Base-by-base conservation (phyloP, 495 filamentous ascomycete genomes). In the Jackrogersella multiformis region DNA sequence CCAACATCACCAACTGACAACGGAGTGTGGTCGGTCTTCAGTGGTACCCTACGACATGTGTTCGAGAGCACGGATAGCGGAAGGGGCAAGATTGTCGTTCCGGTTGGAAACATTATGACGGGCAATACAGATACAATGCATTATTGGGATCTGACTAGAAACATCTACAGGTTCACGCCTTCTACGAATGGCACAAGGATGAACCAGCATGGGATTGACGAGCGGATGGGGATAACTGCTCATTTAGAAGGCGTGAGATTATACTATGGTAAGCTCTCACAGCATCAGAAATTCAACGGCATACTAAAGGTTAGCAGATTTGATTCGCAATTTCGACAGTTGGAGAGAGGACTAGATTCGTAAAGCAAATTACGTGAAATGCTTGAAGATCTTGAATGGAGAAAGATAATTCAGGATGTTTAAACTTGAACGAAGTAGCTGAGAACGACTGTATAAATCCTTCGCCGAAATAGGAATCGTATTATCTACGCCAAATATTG, bases 91-190 rank as follows among this genome's bases (percentile, higher is more conserved):
- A 84, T 78, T 0, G 79, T 88, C n/a, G 77, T 88, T 28, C 84
- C 87, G 1, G 77, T 79, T 2, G 85, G 85, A 1, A 85, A 86
- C 66, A 80, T 88, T 56, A 89, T 87, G 86, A 88, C 86, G 1
- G 87, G 86, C 0, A 89, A 88, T 49, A 88, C 87, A 0, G 87
- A 89, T 58, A 89, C 86, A 12, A 74, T 84, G 18, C 86, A 84
- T 74, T 89, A 88, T 71, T 89, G 87, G 87, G 74, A 75, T 38
- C 64, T 89, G 21, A 84, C 82, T 8, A 78, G 79, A 62, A 86
- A 89, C 57, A 87, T 89, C 34, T 87, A 85, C 61, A 79, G 85
- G 1, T 87, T 84, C 76, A 82, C 77, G 56, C 84, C 84, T 16
- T 80, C 81, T n/a, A 79, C 84, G 12, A 74, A 72, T 13, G 84